A percentile compares a stretch with the other conserved stretches of the same genome.
Evolutionary conservation across 495 filamentous ascomycete genomes (phyloP).

Genomic region (Penicillium odoratum): DNA sequence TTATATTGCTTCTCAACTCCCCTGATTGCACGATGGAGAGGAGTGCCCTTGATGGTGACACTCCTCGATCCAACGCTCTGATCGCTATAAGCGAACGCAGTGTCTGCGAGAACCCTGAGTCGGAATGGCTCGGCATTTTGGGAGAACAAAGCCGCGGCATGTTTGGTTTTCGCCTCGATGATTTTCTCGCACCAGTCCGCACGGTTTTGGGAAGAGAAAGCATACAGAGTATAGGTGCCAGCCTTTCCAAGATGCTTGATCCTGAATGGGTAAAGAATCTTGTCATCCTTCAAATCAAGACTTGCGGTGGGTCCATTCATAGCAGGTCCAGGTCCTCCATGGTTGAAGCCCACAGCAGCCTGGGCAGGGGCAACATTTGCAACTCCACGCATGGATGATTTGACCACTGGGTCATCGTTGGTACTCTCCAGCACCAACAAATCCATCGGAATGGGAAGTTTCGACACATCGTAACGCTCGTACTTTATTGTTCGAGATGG

Average conservation of each 20-base stretch:
- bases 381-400: slow-evolving; percentile 75
- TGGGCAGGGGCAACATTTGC: slow-evolving; percentile 54
- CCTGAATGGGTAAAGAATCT: slow-evolving; percentile 88
- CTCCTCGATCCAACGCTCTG: slow-evolving; percentile 50
- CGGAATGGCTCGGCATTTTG: slow-evolving; percentile 98
- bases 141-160: slow-evolving; percentile 81
- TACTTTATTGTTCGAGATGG: slow-evolving; percentile 63
- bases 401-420: slow-evolving; percentile 86
- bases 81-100: slow-evolving; percentile 84
- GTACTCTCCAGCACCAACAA: slow-evolving; percentile 87
- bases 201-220: slow-evolving; percentile 67
- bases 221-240: slow-evolving; percentile 84
- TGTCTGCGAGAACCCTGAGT: slow-evolving; percentile 86
- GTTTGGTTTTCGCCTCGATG: slow-evolving; percentile 87
- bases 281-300: slow-evolving; percentile 67
- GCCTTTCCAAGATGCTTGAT: slow-evolving; percentile 92
- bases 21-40: slow-evolving; percentile 83
- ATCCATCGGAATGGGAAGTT: slow-evolving; percentile 96
- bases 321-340: slow-evolving; percentile 60
- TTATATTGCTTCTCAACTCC: slow-evolving; percentile 81
- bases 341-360: slow-evolving; percentile 56
- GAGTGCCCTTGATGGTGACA: slow-evolving; percentile 79
- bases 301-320: slow-evolving; percentile 50
- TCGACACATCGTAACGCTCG: slow-evolving; percentile 93
- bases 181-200: slow-evolving; percentile 93